These are phyloP conservation scores for Biscogniauxia sp. DNA, from an alignment of 2,329 filamentous ascomycete genomes.

Conservation along the genomic window DNA sequence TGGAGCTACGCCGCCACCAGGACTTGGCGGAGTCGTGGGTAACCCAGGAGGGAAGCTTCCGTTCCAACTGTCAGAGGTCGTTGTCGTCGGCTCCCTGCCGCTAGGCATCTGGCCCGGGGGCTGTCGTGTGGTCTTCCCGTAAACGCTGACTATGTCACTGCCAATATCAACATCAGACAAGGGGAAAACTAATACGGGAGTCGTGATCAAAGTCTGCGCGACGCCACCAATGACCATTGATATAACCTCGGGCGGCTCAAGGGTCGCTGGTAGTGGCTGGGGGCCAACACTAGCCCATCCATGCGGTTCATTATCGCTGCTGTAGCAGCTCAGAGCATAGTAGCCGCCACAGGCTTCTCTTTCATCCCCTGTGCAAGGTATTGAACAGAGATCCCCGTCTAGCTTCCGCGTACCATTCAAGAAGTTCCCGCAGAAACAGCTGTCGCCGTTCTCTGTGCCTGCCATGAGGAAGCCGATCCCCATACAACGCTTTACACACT, in stretches of 20 bases:
- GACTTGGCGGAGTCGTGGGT: conserved; percentile 10
- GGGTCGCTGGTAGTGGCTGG: conserved; percentile 24
- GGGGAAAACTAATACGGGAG: conserved; percentile 24
- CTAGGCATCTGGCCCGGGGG: conserved; percentile 25
- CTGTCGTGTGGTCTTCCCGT: conserved; percentile 21
- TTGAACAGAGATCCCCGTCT: conserved; percentile 44
- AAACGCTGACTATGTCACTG: conserved; percentile 18
- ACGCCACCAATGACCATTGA: conserved; percentile 27
- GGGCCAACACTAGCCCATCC: conserved; percentile 32
- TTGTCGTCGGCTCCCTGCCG: conserved; percentile 11
- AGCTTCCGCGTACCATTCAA: conserved; percentile 40
- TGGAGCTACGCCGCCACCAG: conserved; percentile 9
- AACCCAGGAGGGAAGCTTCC: conserved; percentile 4
- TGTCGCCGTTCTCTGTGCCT: conserved; percentile 47
- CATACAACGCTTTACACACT: conserved; percentile 49
- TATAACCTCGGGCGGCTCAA: conserved; percentile 23
- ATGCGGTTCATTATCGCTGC: conserved; percentile 34
- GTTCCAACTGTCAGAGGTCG: background rate
- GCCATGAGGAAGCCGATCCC: conserved; percentile 43
- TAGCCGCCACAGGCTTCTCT: conserved; percentile 50
- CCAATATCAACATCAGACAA: conserved; percentile 17
- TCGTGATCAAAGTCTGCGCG: conserved; percentile 24
- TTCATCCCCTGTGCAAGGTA: conserved; percentile 48
- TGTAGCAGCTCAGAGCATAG: conserved; percentile 46
- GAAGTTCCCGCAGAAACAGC: conserved; percentile 48